phyloP scores from a whole-genome alignment of 2,329 filamentous ascomycete species.

The Microdochium nivale region DNA sequence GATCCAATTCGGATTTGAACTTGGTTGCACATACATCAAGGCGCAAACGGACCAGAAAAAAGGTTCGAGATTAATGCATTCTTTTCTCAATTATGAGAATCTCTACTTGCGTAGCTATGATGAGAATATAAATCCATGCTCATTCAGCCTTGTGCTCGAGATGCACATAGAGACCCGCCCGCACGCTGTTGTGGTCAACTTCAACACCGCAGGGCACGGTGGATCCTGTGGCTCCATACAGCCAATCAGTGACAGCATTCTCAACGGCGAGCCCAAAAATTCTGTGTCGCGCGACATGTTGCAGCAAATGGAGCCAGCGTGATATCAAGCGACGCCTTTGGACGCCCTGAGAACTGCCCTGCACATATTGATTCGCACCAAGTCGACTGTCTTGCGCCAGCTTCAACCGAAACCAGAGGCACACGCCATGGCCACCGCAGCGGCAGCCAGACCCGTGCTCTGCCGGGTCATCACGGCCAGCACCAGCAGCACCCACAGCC shows the following conservation, averaged over 20 bases:
- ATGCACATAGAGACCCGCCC: no score
- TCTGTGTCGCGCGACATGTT: not conserved
- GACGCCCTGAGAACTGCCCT: not conserved
- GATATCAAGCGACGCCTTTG: no score
- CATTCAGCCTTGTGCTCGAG: not conserved
- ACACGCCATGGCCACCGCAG: not conserved
- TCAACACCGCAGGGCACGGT: not conserved
- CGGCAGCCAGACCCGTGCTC: not conserved
- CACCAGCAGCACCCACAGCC: constrained; percentile 1
- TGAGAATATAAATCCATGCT: no score
- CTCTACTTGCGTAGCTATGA: no score
- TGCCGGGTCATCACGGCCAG: not conserved
- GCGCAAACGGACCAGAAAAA: no score
- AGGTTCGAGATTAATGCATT: no score
- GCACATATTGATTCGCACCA: not conserved
- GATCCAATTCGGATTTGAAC: no score
- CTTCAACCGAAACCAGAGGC: not conserved
- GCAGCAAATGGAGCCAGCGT: not conserved
- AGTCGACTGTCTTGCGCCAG: no score
- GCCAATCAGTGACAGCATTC: not conserved
- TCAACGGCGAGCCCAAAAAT: not conserved
- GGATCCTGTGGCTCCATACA: not conserved
- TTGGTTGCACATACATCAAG: no score
- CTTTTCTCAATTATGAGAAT: no score
- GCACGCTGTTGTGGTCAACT: not conserved